Evolutionary conservation across 345 rosid genomes (phyloP).

Genomic region (Litchi chinensis): DNA sequence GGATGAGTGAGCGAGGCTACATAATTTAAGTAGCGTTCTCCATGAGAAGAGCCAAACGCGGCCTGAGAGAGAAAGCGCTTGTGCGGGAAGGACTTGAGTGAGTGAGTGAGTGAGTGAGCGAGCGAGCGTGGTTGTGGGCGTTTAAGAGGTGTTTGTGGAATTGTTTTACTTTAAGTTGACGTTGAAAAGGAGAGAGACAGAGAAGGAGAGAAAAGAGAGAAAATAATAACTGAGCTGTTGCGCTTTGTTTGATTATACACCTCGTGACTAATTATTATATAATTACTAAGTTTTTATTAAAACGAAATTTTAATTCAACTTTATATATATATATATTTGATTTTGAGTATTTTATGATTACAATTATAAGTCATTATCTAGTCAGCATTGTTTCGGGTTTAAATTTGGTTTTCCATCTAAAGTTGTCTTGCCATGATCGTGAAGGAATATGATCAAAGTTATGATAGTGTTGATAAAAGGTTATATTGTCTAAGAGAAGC

Average conservation of each 20-base stretch:
- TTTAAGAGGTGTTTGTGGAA: conserved; percentile 9
- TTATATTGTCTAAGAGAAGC: no score
- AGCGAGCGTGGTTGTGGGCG: neutral
- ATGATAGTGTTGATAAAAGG: no score
- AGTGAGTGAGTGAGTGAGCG: neutral
- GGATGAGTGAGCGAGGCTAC: neutral
- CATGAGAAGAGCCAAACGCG: conserved; percentile 14
- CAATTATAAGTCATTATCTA: no score
- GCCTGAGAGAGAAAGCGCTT: neutral
- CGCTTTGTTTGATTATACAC: conserved; percentile 3
- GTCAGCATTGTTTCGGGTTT: no score
- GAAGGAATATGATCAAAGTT: no score
- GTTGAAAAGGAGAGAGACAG: neutral
- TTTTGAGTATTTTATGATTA: no score
- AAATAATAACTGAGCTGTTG: neutral
- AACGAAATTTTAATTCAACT: no score
- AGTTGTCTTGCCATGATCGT: no score
- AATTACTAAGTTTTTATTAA: neutral
- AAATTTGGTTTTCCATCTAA: no score
- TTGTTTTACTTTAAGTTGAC: conserved; percentile 10
- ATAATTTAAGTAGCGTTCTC: neutral
- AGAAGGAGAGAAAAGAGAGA: neutral
- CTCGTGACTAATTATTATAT: conserved; percentile 19
- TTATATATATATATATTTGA: no score
- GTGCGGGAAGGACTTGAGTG: neutral